Evolutionary conservation across 768 basidiomycete species (phyloP).

Genomic region (Lanmaoa rubissima): DNA sequence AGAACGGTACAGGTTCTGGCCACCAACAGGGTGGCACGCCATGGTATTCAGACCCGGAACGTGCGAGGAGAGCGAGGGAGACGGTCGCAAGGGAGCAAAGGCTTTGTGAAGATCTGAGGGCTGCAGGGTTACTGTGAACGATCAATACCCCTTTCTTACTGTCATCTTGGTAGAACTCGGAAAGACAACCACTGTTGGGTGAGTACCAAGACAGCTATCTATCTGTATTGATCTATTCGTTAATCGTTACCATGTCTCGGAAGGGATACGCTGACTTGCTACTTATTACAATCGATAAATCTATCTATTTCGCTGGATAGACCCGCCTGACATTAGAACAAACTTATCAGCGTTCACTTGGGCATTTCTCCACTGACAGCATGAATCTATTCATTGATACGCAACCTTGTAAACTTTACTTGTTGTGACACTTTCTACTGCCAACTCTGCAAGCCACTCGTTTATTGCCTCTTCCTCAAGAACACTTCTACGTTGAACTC

Average conservation of each 20-base stretch:
- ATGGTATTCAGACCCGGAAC: slow-evolving; percentile 43
- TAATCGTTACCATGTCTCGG: slow-evolving; percentile 17
- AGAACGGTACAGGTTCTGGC: slow-evolving; percentile 29
- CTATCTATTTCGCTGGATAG: slow-evolving; percentile 1
- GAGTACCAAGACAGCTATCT: background rate
- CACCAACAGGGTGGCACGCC: slow-evolving; percentile 31
- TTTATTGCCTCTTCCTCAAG: slow-evolving; percentile 52
- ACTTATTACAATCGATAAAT: slow-evolving; percentile 11
- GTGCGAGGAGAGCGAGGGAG: slow-evolving; percentile 41
- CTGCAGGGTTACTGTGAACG: slow-evolving; percentile 59
- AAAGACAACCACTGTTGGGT: background rate
- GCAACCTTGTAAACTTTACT: slow-evolving; percentile 1
- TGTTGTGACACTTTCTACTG: background rate
- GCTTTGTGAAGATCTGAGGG: slow-evolving; percentile 57
- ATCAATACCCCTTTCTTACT: background rate
- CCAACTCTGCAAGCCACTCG: background rate
- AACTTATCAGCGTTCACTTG: background rate
- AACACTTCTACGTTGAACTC: slow-evolving; percentile 97
- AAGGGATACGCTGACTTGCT: slow-evolving; percentile 8
- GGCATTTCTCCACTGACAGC: background rate
- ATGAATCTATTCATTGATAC: slow-evolving; percentile 5
- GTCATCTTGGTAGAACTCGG: slow-evolving; percentile 3
- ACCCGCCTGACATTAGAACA: background rate
- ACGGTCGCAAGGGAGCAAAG: slow-evolving; percentile 54
- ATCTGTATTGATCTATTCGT: slow-evolving; percentile 19